Percentiles rank a stretch among this genome's conserved stretches.
Evolutionary conservation across 2,329 filamentous ascomycete genomes (phyloP).

Genomic region (Clonostachys byssicola): DNA sequence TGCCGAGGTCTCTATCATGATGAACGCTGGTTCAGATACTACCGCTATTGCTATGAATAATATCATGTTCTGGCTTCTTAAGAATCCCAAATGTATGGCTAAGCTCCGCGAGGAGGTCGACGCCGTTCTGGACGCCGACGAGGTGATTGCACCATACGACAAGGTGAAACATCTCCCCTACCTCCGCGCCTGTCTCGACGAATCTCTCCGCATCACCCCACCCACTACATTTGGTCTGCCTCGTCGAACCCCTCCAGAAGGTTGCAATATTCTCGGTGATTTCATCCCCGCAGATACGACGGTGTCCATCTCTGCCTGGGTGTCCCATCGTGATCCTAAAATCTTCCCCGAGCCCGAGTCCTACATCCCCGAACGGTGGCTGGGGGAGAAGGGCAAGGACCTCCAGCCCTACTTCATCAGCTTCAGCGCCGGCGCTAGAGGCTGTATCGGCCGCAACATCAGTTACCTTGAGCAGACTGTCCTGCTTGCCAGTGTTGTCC

Average conservation of each 20-base stretch:
- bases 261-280: background rate
- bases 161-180: constrained; percentile 20
- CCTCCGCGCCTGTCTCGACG: constrained; percentile 32
- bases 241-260: constrained; percentile 5
- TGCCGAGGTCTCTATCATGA: constrained; percentile 22
- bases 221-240: constrained; percentile 2
- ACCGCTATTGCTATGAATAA: constrained; percentile 27
- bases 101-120: constrained; percentile 23
- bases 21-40: constrained; percentile 26
- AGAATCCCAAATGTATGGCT: constrained; percentile 18
- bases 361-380: constrained; percentile 6
- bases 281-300: constrained; percentile 6
- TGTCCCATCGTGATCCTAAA: background rate
- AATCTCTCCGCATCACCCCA: constrained; percentile 11
- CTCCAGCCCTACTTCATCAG: too few relatives aligned
- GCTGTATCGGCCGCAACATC: constrained; percentile 35
- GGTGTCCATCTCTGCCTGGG: background rate
- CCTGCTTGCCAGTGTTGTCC: constrained; percentile 32
- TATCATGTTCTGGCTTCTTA: constrained; percentile 29
- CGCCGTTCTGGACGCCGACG: constrained; percentile 29
- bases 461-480: constrained; percentile 40
- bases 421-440: constrained; percentile 23
- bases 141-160: constrained; percentile 41
- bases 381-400: background rate
- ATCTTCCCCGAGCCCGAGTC: constrained; percentile 5